Evolutionary conservation across 75 land plant genomes (phyloP).

Genomic region (Chamaecyparis obtusa): DNA sequence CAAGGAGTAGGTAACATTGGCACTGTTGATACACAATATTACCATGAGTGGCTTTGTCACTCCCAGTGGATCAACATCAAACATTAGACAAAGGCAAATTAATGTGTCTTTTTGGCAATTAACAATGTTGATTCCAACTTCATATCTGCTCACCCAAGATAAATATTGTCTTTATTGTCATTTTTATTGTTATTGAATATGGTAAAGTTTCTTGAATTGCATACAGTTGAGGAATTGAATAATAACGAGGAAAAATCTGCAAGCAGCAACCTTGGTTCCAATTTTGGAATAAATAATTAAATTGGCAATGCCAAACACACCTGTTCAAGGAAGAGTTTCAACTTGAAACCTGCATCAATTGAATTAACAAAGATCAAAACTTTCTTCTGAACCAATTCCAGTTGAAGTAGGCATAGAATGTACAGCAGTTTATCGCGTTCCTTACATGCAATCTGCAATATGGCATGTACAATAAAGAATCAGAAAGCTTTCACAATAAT

Average conservation of each 20-base stretch:
- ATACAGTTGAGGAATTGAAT: not conserved
- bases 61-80: too few species aligned
- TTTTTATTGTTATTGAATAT: not conserved
- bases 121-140: not conserved
- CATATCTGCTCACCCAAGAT: not conserved
- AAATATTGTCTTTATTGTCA: not conserved
- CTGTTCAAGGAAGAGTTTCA: conserved; percentile 92
- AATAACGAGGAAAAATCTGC: not conserved
- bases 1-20: too few species aligned
- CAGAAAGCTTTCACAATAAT: not conserved
- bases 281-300: not conserved
- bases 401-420: conserved; percentile 63
- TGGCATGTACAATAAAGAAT: not conserved
- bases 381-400: conserved; percentile 87
- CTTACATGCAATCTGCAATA: conserved; percentile 66
- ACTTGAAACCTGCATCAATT: conserved; percentile 73
- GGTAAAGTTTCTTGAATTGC: not conserved
- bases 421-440: conserved; percentile 71
- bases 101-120: not conserved
- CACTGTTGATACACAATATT: too few species aligned
- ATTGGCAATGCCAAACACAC: conserved; percentile 30
- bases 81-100: too few species aligned
- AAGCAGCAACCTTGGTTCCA: not conserved
- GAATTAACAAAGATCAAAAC: conserved; percentile 86
- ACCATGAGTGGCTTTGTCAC: too few species aligned